Conservation (phyloP, 179 eudicot genomes). For the Silene noctiflora region DNA sequence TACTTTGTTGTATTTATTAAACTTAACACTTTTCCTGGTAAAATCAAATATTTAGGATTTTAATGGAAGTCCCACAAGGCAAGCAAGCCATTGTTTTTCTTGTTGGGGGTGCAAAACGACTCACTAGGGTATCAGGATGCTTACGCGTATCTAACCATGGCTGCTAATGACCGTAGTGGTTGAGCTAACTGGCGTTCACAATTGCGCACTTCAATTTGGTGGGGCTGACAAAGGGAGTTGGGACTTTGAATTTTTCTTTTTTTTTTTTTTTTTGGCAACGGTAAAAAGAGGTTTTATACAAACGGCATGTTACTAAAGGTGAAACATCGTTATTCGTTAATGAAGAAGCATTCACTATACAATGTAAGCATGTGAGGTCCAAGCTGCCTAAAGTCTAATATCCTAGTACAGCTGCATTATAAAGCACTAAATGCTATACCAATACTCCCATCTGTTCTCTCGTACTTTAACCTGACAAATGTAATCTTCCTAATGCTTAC, state of each 20-base stretch:
- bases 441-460: background rate
- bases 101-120: no score
- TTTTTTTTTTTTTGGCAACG: no score
- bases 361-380: background rate
- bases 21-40: background rate
- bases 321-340: no score
- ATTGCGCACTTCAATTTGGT: background rate
- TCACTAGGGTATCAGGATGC: no score
- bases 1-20: conserved; percentile 24
- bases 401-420: background rate
- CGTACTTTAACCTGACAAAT: background rate
- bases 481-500: background rate
- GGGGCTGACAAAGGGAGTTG: no score
- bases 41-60: background rate
- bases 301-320: no score
- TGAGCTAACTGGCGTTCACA: no score
- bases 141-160: background rate
- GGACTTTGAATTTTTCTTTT: no score
- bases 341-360: background rate
- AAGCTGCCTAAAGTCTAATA: background rate
- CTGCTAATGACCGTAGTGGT: no score
- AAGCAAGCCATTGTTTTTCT: background rate
- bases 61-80: background rate
- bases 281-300: no score
- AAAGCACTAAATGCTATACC: background rate